Evolutionary conservation across 345 rosid species (phyloP).

Genomic region (Lumnitzera racemosa): DNA sequence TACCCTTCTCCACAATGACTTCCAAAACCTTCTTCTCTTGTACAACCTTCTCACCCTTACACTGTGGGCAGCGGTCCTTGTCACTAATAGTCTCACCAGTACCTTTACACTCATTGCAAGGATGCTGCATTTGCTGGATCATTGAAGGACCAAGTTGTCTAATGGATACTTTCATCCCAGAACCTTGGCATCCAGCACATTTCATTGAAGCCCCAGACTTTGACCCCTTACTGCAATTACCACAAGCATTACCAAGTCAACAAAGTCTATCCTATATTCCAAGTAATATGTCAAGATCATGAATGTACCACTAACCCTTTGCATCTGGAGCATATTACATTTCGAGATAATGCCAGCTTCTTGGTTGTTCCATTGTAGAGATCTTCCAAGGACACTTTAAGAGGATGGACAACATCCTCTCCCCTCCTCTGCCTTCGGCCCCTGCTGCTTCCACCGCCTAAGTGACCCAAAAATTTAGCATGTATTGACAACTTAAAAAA

Average conservation of each 20-base stretch:
- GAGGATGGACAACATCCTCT: constrained; percentile 83
- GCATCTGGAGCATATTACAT: constrained; percentile 74
- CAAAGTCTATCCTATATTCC: background rate
- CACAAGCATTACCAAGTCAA: background rate
- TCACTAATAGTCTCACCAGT: constrained; percentile 65
- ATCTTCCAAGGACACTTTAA: constrained; percentile 83
- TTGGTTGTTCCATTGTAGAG: constrained; percentile 72
- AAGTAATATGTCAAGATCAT: background rate
- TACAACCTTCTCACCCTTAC: constrained; percentile 67
- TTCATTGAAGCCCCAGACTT: constrained; percentile 67
- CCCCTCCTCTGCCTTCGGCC: constrained; percentile 89
- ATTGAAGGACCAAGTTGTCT: constrained; percentile 67
- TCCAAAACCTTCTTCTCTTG: constrained; percentile 70
- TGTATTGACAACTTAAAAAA: too few relatives aligned
- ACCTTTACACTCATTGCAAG: constrained; percentile 69
- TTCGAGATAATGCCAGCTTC: constrained; percentile 77
- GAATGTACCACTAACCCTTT: constrained; percentile 49
- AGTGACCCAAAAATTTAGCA: background rate
- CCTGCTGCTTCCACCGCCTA: constrained; percentile 71
- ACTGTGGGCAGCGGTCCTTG: constrained; percentile 61
- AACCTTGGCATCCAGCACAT: constrained; percentile 66
- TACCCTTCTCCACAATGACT: constrained; percentile 67
- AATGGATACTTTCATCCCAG: constrained; percentile 68
- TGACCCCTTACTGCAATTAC: constrained; percentile 51
- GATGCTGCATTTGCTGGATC: constrained; percentile 83